Base-by-base conservation (phyloP, 2,329 filamentous ascomycete genomes). In the Ophiostoma himal-ulmi region DNA sequence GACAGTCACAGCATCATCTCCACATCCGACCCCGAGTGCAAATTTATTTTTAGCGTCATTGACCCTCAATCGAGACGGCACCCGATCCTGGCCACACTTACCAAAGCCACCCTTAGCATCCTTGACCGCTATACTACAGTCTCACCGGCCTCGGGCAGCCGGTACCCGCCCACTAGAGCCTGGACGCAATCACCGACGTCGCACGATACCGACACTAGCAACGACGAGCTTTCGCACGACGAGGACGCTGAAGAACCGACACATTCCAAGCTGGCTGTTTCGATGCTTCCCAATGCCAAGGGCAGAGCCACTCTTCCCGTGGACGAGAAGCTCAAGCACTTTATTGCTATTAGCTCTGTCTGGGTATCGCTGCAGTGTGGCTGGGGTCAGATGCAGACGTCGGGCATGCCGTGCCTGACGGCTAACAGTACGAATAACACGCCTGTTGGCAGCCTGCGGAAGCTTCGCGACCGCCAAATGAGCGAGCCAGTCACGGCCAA, bases 1-100 rank as follows among this genome's bases (percentile, higher is more conserved):
- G 70, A 65, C 30, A 72, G 73, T 34, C 7, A 72, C 77, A 3
- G 73, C 77, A 3, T 74, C 75, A 0, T 67, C 4, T 30, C 36
- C 5, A 41, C 65, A 5, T n/a, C 66, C 44, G 74, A 78, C 2
- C 72, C 76, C 1, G 85, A 86, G 66, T 81, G 79, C 71, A 88
- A 87, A 76, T 94, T 89, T 81, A 92, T 88, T 10, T 94, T 94
- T 77, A 93, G 90, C 80, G 87, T 92, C 73, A 88, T 94, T 75
- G 87, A 91, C 74, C 86, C 90, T 0, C 84, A 85, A 66, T 86
- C 85, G 10, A 83, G 90, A 44, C 86, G 89, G 14, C 91, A 94
- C 76, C 91, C 92, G 5, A 86, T 94, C 75, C 85, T 94, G 79
- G 91, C 90, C 0, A 87, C 84, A 1, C 82, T 94, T 64, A 89